A percentile compares a stretch with the other conserved stretches of the same genome.
Conservation (phyloP, 176 grass and related monocot species). For the Eleusine indica region DNA sequence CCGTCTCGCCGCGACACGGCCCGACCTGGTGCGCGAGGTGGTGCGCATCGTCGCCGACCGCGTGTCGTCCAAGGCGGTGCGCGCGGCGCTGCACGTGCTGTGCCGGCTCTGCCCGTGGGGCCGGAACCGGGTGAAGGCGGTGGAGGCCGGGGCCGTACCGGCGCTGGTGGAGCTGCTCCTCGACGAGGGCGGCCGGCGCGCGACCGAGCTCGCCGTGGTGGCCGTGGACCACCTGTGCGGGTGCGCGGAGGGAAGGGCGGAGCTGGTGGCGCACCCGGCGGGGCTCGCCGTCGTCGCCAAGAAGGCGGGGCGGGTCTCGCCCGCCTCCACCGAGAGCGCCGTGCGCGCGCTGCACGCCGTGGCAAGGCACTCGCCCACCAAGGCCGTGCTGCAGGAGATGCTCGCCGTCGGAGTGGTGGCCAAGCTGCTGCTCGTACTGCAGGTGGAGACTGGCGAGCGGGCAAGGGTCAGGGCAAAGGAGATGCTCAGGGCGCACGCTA, state of each 20-base stretch:
- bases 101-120: constrained; percentile 44
- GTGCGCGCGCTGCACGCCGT: constrained; percentile 63
- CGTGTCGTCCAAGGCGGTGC: constrained; percentile 57
- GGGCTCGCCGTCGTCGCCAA: constrained; percentile 77
- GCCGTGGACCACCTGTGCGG: constrained; percentile 73
- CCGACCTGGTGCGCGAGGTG: constrained; percentile 52
- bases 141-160: constrained; percentile 53
- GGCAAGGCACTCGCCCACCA: constrained; percentile 50
- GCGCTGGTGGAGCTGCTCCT: constrained; percentile 70
- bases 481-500: constrained; percentile 67
- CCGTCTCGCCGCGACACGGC: constrained; percentile 10
- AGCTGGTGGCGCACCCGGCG: constrained; percentile 63
- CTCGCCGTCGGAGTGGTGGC: constrained; percentile 62
- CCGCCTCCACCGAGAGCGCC: constrained; percentile 47
- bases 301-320: constrained; percentile 68
- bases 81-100: constrained; percentile 70
- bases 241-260: constrained; percentile 71
- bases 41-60: constrained; percentile 50
- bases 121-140: constrained; percentile 69
- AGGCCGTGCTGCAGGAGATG: constrained; percentile 75
- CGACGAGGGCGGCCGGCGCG: constrained; percentile 36
- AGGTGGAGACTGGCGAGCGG: constrained; percentile 42
- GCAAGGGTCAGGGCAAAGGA: constrained; percentile 62
- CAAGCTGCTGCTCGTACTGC: constrained; percentile 68
- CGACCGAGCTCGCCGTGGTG: constrained; percentile 53